These are phyloP conservation scores for Microbotryomycetes sp. DNA, from an alignment of 1,284 basidiomycete species.

Conservation along the genomic window DNA sequence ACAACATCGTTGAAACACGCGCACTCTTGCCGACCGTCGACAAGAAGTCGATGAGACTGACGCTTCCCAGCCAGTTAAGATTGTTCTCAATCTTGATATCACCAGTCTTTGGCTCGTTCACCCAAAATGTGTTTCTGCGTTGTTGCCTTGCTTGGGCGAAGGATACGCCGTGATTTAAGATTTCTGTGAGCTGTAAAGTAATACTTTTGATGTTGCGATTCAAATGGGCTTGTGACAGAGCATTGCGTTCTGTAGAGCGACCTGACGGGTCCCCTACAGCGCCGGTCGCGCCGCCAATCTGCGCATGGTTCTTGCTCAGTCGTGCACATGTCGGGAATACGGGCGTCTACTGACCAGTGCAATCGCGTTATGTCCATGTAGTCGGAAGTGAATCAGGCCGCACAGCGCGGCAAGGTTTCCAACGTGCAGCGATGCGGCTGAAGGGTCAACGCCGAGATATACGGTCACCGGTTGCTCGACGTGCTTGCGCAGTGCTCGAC, in stretches of 20 bases:
- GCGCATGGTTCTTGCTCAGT: conserved; percentile 1
- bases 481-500: conserved; percentile 18
- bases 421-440: conserved; percentile 79
- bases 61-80: conserved; percentile 65
- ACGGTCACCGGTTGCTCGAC: conserved; percentile 47
- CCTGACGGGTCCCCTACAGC: conserved; percentile 96
- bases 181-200: conserved; percentile 56
- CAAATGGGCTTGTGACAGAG: conserved; percentile 56
- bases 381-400: conserved; percentile 75
- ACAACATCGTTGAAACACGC: conserved; percentile 81
- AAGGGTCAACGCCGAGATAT: conserved; percentile 90
- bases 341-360: conserved; percentile 56
- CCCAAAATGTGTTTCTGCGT: conserved; percentile 26
- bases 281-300: conserved; percentile 96
- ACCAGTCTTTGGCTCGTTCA: not conserved
- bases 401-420: conserved; percentile 89
- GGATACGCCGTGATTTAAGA: conserved; percentile 59
- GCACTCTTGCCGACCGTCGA: conserved; percentile 71
- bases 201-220: conserved; percentile 63
- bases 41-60: conserved; percentile 78
- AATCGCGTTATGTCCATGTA: conserved; percentile 71
- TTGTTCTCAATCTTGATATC: conserved; percentile 65
- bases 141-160: conserved; percentile 50
- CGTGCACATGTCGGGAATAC: not conserved
- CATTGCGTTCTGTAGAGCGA: conserved; percentile 69